These are phyloP conservation scores for Cutaneotrichosporon mucoides DNA, from an alignment of 1,284 basidiomycete genomes.

Conservation along the genomic window DNA sequence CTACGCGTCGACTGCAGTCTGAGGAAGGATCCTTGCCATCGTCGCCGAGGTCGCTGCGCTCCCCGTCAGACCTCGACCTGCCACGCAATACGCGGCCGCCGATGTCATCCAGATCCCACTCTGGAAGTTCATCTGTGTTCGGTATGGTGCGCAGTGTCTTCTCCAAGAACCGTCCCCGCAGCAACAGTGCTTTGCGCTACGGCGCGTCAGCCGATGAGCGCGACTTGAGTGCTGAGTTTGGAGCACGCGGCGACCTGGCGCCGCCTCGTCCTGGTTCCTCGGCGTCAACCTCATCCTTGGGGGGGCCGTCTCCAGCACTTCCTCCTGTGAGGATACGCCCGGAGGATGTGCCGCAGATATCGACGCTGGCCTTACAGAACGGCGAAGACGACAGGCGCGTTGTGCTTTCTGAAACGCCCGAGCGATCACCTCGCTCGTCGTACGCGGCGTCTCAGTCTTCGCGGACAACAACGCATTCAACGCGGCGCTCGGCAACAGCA, in stretches of 20 bases:
- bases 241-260: slow-evolving; percentile 1
- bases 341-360: slow-evolving; percentile 23
- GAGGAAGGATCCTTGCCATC: slow-evolving; percentile 9
- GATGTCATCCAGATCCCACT: slow-evolving; percentile 28
- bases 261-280: slow-evolving; percentile 21
- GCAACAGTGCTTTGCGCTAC: slow-evolving; percentile 30
- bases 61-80: not conserved
- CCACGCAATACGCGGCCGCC: not conserved
- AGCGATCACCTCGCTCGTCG: slow-evolving; percentile 33
- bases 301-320: slow-evolving; percentile 21
- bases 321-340: slow-evolving; percentile 16
- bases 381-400: slow-evolving; percentile 20
- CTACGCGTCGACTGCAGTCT: slow-evolving; percentile 3
- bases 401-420: slow-evolving; percentile 20
- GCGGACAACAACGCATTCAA: slow-evolving; percentile 5
- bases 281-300: slow-evolving; percentile 27
- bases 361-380: slow-evolving; percentile 19
- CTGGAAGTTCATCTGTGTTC: slow-evolving; percentile 39
- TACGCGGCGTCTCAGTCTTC: slow-evolving; percentile 22
- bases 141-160: slow-evolving; percentile 41
- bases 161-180: slow-evolving; percentile 28
- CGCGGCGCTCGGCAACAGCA: slow-evolving; percentile 5
- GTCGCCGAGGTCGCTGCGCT: slow-evolving; percentile 2
- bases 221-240: slow-evolving; percentile 3
- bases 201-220: slow-evolving; percentile 32